These are phyloP conservation scores for Pyrenochaeta sp. DNA, from an alignment of 2,329 filamentous ascomycete genomes.

Conservation along the genomic window DNA sequence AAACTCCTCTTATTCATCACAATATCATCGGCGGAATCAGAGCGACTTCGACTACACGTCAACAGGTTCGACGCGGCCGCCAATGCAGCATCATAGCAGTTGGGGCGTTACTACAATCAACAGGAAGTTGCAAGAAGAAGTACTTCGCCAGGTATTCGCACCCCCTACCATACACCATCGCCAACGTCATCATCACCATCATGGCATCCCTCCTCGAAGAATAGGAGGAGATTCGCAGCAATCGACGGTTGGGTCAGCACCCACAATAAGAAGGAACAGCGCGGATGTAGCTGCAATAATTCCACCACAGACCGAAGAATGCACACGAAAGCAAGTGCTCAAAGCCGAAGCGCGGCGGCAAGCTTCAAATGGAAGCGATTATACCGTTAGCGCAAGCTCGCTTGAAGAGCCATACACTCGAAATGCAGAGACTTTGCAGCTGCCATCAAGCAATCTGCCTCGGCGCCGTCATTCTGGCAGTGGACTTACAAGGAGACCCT, in stretches of 20 bases:
- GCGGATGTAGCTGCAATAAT: slow-evolving; percentile 46
- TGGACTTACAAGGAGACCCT: slow-evolving; percentile 75
- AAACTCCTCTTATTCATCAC: slow-evolving; percentile 38
- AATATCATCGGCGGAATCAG: slow-evolving; percentile 47
- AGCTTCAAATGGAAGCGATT: slow-evolving; percentile 26
- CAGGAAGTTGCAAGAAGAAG: slow-evolving; percentile 84
- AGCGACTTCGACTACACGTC: slow-evolving; percentile 40
- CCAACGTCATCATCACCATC: slow-evolving; percentile 72
- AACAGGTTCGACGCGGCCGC: slow-evolving; percentile 45
- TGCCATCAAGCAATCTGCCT: slow-evolving; percentile 38
- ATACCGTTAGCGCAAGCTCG: slow-evolving; percentile 17
- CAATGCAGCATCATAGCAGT: slow-evolving; percentile 61
- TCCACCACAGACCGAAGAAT: slow-evolving; percentile 41
- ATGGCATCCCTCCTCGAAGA: slow-evolving; percentile 65
- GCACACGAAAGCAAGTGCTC: slow-evolving; percentile 53
- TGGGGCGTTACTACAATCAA: slow-evolving; percentile 96
- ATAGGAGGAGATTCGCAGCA: slow-evolving; percentile 35
- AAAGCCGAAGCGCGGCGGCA: slow-evolving; percentile 52
- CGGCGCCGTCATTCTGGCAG: slow-evolving; percentile 85
- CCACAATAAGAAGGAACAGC: slow-evolving; percentile 49
- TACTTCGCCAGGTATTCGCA: slow-evolving; percentile 90
- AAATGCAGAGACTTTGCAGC: slow-evolving; percentile 36
- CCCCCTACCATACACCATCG: slow-evolving; percentile 84
- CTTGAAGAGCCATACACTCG: slow-evolving; percentile 14
- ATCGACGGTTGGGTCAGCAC: slow-evolving; percentile 42